Conservation (phyloP, 2,329 filamentous ascomycete species). For the Colletotrichum tabaci region DNA sequence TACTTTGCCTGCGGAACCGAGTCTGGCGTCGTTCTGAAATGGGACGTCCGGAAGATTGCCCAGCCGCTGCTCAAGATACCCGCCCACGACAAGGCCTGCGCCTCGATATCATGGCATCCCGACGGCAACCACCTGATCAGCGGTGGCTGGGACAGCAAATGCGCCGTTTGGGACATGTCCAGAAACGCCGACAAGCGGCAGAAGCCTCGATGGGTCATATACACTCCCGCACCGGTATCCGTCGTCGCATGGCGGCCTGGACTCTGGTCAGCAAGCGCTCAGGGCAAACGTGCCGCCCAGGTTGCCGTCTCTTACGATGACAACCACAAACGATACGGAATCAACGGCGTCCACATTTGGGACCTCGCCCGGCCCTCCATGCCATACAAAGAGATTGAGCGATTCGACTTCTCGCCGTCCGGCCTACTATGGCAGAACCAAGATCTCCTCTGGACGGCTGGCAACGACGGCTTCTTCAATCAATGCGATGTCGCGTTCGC, state of each 20-base stretch:
- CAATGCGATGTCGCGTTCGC: constrained; percentile 78
- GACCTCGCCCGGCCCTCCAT: constrained; percentile 77
- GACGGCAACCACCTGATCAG: constrained; percentile 78
- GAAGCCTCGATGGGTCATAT: constrained; percentile 74
- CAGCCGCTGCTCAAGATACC: constrained; percentile 72
- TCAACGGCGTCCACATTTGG: constrained; percentile 75
- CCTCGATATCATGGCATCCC: constrained; percentile 76
- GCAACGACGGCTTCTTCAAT: constrained; percentile 72
- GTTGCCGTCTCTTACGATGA: constrained; percentile 75
- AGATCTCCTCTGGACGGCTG: constrained; percentile 77
- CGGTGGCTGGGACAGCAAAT: constrained; percentile 72
- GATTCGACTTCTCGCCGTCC: constrained; percentile 71
- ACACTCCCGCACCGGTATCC: constrained; percentile 72
- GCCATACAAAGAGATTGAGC: constrained; percentile 76
- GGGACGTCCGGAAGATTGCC: constrained; percentile 71
- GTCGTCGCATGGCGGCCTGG: constrained; percentile 75
- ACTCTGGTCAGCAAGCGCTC: constrained; percentile 75
- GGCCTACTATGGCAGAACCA: constrained; percentile 75
- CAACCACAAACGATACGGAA: constrained; percentile 67
- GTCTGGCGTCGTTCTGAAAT: constrained; percentile 73
- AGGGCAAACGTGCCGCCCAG: constrained; percentile 72
- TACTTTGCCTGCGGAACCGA: constrained; percentile 77
- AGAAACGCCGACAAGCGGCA: constrained; percentile 73
- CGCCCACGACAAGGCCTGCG: constrained; percentile 73
- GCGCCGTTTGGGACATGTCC: constrained; percentile 77